Evolutionary conservation across 768 basidiomycete species (phyloP), one percentile per base, ranked within the genome.

Genomic region (Paxillus rubicundulus): DNA sequence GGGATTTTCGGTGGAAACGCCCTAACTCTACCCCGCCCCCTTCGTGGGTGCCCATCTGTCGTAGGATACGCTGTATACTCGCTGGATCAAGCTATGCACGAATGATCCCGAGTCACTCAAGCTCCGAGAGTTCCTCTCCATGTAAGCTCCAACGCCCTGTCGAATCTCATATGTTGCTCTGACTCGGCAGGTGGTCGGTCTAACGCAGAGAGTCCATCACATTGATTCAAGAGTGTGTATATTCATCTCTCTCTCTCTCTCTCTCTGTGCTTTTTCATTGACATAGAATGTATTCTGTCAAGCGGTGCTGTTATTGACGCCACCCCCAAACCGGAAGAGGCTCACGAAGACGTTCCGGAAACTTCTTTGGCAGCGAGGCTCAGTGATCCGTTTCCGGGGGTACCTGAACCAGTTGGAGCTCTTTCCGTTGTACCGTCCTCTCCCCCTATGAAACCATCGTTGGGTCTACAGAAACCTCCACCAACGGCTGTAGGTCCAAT

Each of bases 121-220:
- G 16, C 62, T 69, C 17, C 67, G 66, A 12, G 17, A 56, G 2
- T 32, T 47, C 4, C 67, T 69, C 27, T 70, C 65, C 50, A 69
- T 69, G 67, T 69, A 33, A 58, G 69, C 42, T 17, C 9, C 18
- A n/a, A n/a, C 2, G 17, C 16, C 5, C 3, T 12, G 4, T 43
- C 37, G 13, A 12, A 37, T 12, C 20, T 7, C n/a, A 14, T 37
- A 38, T 37, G 39, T 28, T 39, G 32, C 52, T 54, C 58, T 58
- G 50, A 61, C 40, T 30, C 27, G 28, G 46, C 45, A 32, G 12
- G 30, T 16, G 5, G 20, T 16, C 10, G 30, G 12, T 7, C n/a
- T 6, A 33, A 30, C 18, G 5, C 18, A 65, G 64, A 46, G 54
- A 61, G 2, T 61, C 62, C 1, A 66, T 65, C 53, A 56, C 49